Evolutionary conservation across 2,329 filamentous ascomycete species (phyloP), one percentile per base, ranked within the genome.

Genomic region (Cladosporium austrohemisphaericum): DNA sequence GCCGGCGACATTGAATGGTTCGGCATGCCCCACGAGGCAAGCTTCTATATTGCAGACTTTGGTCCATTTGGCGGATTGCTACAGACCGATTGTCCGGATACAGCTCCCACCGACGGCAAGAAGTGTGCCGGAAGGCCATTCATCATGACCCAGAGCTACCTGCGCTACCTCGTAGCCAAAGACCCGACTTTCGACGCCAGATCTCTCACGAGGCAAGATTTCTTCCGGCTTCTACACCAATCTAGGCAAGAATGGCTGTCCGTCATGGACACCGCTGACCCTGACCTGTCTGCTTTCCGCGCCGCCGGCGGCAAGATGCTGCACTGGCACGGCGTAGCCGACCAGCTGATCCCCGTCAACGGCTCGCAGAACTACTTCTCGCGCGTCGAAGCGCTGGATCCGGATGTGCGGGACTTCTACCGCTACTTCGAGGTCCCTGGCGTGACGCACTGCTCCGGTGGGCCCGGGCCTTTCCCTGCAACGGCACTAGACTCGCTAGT

Each of bases 131-230:
- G 8, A 71, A 76, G 44, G 3, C 65, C 70, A 1, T 76, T 73
- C 56, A 36, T 56, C 0, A 74, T 72, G 57, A 70, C 68, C 1
- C 55, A 54, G 4, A 72, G 75, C 55, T 78, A 74, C 73, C 74
- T 74, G 62, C 66, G 65, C 28, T 76, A 75, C 54, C 74, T 65
- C 7, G 62, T 78, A 29, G 73, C 72, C 63, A 72, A 73, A 53
- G 63, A 76, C 55, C 60, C 68, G 0, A 57, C 43, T 49, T 77
- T 70, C 68, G 64, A 73, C 49, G 63, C 71, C 1, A 54, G 60
- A 1, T 66, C 59, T 1, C 57, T 75, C 25, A 66, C 62, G 11
- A 53, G 65, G 4, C 56, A 60, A n/a, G 74, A 77, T 54, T 73
- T 70, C 56, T 63, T 64, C 65, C 28, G 54, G 58, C 16, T 66